Evolutionary conservation across 176 grass and related monocot species (phyloP).

Genomic region (Carex littledalei): DNA sequence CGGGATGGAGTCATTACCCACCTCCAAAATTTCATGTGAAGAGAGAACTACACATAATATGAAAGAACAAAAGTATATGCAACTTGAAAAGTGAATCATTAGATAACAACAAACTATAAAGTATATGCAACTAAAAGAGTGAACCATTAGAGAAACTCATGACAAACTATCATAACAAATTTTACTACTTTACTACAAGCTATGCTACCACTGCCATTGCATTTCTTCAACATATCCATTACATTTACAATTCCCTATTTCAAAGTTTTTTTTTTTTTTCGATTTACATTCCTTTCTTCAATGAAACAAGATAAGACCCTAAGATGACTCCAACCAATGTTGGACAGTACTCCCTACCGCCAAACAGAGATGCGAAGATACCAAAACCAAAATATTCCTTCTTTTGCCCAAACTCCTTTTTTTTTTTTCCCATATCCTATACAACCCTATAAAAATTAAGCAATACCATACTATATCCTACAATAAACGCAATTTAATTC

Average conservation of each 20-base stretch:
- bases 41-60: background rate
- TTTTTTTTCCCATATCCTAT: slow-evolving; percentile 1
- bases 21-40: background rate
- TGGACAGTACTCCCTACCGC: background rate
- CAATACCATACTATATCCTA: background rate
- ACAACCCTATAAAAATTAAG: slow-evolving; percentile 4
- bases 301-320: background rate
- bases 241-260: slow-evolving; percentile 5
- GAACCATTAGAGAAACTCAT: background rate
- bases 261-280: background rate
- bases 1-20: background rate
- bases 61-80: background rate
- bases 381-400: background rate
- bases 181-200: background rate
- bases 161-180: background rate
- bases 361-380: background rate
- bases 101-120: background rate
- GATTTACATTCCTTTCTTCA: background rate
- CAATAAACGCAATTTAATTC: background rate
- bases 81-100: background rate
- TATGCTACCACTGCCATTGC: background rate
- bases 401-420: background rate
- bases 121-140: background rate
- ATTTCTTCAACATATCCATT: slow-evolving; percentile 1
- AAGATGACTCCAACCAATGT: background rate